Evolutionary conservation across 1,284 basidiomycete species (phyloP).

Genomic region (Puccinia brachypodii): DNA sequence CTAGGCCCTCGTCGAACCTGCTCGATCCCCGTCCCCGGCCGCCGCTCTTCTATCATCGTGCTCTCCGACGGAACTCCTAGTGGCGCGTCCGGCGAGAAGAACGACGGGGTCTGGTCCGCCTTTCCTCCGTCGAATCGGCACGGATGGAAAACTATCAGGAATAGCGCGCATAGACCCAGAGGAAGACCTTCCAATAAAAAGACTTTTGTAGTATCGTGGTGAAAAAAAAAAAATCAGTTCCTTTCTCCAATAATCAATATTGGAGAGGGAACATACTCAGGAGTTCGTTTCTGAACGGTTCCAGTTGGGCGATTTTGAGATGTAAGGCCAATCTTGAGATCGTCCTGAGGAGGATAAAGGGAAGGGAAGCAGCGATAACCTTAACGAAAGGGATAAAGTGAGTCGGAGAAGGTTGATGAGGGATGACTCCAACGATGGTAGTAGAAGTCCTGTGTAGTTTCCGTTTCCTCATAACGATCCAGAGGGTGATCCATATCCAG

Average conservation of each 20-base stretch:
- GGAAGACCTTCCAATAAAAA: slow-evolving; percentile 19
- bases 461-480: neutral
- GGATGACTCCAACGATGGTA: neutral
- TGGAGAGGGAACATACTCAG: neutral
- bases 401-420: neutral
- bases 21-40: neutral
- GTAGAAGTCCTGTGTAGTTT: neutral
- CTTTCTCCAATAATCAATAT: neutral
- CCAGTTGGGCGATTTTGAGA: neutral
- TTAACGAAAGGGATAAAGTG: slow-evolving; percentile 2
- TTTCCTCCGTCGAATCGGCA: slow-evolving; percentile 21
- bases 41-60: neutral
- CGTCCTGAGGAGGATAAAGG: neutral
- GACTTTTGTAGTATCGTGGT: neutral
- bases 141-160: slow-evolving; percentile 1
- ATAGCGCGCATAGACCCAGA: neutral
- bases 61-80: no score
- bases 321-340: slow-evolving; percentile 1
- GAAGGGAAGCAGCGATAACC: neutral
- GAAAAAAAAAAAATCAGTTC: no score
- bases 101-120: neutral
- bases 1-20: no score
- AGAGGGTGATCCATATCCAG: neutral
- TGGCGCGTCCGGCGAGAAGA: neutral
- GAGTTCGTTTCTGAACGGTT: slow-evolving; percentile 17